A percentile compares a stretch with the other conserved stretches of the same genome.
phyloP scores from a whole-genome alignment of 441 rosid genomes.

The Eugenia klotzschiana region DNA sequence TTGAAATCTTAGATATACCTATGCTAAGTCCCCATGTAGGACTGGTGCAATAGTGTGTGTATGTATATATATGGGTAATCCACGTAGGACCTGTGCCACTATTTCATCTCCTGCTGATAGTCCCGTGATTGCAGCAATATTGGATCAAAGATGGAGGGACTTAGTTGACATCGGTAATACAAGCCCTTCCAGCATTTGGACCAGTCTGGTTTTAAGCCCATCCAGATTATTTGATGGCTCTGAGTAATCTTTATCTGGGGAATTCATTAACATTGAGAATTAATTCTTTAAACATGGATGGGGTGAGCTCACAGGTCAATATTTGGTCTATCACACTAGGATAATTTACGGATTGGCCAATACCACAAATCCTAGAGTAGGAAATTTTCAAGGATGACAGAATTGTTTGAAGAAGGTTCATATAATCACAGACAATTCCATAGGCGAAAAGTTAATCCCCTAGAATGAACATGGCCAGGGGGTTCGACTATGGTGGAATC shows the following conservation, averaged over 20 bases:
- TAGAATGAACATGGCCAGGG: neutral
- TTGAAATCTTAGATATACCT: neutral
- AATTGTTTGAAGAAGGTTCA: neutral
- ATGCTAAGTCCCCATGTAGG: neutral
- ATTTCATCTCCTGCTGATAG: neutral
- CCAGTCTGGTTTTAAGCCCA: neutral
- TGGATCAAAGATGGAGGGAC: neutral
- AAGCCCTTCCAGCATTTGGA: neutral
- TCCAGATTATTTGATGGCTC: neutral
- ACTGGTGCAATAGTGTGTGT: too few species aligned
- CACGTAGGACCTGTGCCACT: too few species aligned
- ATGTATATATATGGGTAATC: too few species aligned
- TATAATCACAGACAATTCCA: neutral
- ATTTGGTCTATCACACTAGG: neutral
- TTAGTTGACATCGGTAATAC: neutral
- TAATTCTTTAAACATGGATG: neutral
- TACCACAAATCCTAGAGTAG: neutral
- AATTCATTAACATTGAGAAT: neutral
- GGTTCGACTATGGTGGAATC: neutral
- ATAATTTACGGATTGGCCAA: neutral
- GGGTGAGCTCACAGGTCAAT: neutral
- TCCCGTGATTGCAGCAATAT: neutral
- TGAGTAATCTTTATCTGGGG: neutral
- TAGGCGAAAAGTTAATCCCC: neutral
- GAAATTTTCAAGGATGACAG: neutral